Evolutionary conservation across 805 yeast genomes (phyloP).

Genomic region (Brettanomyces custersianus): DNA sequence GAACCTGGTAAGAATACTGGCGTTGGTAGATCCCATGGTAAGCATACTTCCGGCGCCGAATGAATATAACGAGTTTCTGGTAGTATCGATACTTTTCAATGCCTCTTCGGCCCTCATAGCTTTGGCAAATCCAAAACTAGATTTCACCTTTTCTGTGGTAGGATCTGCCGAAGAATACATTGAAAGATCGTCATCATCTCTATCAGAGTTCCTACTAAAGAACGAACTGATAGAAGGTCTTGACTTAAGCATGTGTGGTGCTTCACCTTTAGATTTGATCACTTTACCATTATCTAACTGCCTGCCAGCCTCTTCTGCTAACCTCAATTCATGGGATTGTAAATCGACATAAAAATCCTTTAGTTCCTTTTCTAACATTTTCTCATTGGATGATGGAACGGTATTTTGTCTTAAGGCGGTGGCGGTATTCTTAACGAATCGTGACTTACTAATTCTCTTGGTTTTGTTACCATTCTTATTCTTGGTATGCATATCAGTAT

Average conservation of each 20-base stretch:
- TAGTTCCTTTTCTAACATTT: conserved; percentile 31
- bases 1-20: conserved; percentile 1
- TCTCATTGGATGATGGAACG: conserved; percentile 10
- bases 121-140: conserved; percentile 18
- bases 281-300: background rate
- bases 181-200: background rate
- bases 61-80: conserved; percentile 10
- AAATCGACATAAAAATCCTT: conserved; percentile 36
- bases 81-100: conserved; percentile 14
- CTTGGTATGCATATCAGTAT: conserved; percentile 64
- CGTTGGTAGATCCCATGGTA: conserved; percentile 1
- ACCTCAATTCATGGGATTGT: conserved; percentile 23
- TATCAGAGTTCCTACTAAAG: background rate
- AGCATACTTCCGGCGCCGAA: conserved; percentile 3
- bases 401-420: conserved; percentile 31
- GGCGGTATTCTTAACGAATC: conserved; percentile 42
- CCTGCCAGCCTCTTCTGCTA: conserved; percentile 4
- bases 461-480: conserved; percentile 28
- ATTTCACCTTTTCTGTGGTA: conserved; percentile 6
- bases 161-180: conserved; percentile 7
- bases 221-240: conserved; percentile 1
- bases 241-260: background rate
- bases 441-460: conserved; percentile 30
- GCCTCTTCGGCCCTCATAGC: conserved; percentile 18
- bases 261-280: background rate